Conservation (phyloP, 306 rosid species). For the Lagenaria siceraria region DNA sequence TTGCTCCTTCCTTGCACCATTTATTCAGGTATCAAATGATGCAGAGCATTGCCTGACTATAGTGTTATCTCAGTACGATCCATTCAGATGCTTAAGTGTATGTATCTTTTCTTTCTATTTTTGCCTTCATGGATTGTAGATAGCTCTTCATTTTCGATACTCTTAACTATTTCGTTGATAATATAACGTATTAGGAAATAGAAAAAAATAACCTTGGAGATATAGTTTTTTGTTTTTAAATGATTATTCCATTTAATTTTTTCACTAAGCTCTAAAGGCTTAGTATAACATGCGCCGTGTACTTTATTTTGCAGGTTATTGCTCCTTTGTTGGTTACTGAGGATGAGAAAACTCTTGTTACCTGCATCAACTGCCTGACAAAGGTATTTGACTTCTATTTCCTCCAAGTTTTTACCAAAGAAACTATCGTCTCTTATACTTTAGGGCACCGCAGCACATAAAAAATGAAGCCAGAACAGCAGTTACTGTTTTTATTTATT, state of each 20-base stretch:
- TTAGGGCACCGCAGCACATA: background rate
- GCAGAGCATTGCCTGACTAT: slow-evolving; percentile 87
- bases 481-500: background rate
- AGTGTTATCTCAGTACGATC: slow-evolving; percentile 71
- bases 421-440: too few relatives aligned
- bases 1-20: slow-evolving; percentile 2
- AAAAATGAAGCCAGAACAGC: background rate
- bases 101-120: slow-evolving; percentile 9
- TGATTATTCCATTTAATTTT: background rate
- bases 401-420: background rate
- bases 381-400: slow-evolving; percentile 32
- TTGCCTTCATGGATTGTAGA: background rate
- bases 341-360: slow-evolving; percentile 92
- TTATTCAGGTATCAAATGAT: slow-evolving; percentile 72
- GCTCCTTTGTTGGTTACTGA: slow-evolving; percentile 80
- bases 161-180: background rate
- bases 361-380: slow-evolving; percentile 80
- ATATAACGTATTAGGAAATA: background rate
- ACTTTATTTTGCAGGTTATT: slow-evolving; percentile 59
- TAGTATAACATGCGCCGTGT: background rate
- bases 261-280: background rate
- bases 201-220: background rate
- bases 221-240: background rate
- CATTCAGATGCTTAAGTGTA: slow-evolving; percentile 96
- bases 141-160: background rate